phyloP scores from a whole-genome alignment of 306 rosid species.

The Fragaria ananassa region DNA sequence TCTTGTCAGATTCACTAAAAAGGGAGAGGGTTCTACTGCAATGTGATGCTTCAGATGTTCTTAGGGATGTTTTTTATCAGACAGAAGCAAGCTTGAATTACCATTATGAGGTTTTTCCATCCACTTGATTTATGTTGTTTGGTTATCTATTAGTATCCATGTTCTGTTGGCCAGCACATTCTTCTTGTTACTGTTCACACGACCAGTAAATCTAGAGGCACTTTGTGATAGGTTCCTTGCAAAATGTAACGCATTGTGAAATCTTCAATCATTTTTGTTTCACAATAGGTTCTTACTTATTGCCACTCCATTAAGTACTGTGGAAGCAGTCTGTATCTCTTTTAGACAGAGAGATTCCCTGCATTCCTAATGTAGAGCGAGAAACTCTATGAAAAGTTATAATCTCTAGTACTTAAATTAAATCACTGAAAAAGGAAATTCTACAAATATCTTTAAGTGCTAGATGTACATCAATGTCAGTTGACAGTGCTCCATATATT shows the following conservation, averaged over 20 bases:
- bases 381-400: not conserved
- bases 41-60: constrained; percentile 84
- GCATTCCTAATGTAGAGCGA: too few species aligned
- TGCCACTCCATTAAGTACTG: not conserved
- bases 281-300: not conserved
- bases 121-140: constrained; percentile 8
- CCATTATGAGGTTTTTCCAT: constrained; percentile 68
- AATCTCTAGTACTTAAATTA: not conserved
- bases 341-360: too few species aligned
- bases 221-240: not conserved
- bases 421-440: not conserved
- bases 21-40: constrained; percentile 68
- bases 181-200: not conserved
- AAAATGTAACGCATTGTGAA: not conserved
- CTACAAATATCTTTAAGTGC: not conserved
- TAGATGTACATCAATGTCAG: not conserved
- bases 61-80: constrained; percentile 80
- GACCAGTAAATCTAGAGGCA: not conserved
- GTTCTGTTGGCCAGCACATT: not conserved
- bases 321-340: not conserved
- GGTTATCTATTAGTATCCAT: not conserved
- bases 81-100: constrained; percentile 75
- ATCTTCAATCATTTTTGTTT: not conserved
- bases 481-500: not conserved
- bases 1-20: constrained; percentile 68